Conservation (phyloP, 2,329 filamentous ascomycete species). For the Fusarium gaditjirri region DNA sequence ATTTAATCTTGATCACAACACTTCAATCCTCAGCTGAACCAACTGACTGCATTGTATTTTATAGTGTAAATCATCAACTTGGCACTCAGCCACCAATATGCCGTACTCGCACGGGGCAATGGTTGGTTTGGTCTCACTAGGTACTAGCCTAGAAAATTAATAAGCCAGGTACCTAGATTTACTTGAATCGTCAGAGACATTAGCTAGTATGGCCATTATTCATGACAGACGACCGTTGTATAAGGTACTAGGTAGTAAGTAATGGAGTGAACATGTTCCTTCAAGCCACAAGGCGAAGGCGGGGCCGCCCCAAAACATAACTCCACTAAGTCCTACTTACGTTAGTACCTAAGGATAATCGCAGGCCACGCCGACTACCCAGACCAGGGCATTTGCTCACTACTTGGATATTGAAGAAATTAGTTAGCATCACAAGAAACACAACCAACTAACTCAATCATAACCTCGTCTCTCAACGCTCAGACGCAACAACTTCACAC, state of each 20-base stretch:
- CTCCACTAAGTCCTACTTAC: conserved; percentile 15
- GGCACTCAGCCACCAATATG: conserved; percentile 8
- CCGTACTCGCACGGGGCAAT: conserved; percentile 6
- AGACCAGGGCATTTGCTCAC: conserved; percentile 19
- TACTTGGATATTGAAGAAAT: conserved; percentile 33
- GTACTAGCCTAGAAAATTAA: neutral
- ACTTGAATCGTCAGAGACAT: conserved; percentile 12
- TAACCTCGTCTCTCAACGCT: conserved; percentile 6
- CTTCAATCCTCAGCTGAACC: neutral
- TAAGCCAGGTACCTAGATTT: neutral
- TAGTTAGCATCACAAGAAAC: conserved; percentile 27
- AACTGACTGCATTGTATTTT: neutral
- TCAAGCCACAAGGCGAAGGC: conserved; percentile 24
- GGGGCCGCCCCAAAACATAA: conserved; percentile 20
- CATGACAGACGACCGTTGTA: neutral
- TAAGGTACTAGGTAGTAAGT: neutral
- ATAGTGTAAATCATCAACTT: conserved; percentile 9
- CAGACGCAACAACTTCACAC: conserved; percentile 3
- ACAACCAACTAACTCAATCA: conserved; percentile 8
- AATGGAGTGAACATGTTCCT: neutral
- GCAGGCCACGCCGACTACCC: conserved; percentile 14
- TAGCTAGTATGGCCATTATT: neutral
- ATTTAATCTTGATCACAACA: conserved; percentile 17
- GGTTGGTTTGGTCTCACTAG: neutral
- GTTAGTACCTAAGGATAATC: neutral